Evolutionary conservation across 768 basidiomycete species (phyloP).

Genomic region (Tricholomella constricta): DNA sequence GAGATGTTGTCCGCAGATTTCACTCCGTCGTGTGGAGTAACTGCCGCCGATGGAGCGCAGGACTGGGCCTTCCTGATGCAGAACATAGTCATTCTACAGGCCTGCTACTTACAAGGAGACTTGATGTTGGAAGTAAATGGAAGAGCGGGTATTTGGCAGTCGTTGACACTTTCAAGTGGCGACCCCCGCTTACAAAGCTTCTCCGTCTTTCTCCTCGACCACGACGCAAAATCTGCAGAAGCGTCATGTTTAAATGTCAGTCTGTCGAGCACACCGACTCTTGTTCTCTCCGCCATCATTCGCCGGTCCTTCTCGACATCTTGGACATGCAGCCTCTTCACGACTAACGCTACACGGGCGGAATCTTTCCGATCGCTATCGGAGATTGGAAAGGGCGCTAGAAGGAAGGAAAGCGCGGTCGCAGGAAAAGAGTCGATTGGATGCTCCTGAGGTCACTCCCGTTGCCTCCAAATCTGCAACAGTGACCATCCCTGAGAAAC

Average conservation of each 20-base stretch:
- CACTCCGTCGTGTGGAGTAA: no score
- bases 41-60: no score
- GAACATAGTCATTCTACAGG: no score
- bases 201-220: background rate
- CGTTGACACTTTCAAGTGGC: no score
- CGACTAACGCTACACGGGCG: conserved; percentile 46
- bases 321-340: conserved; percentile 14
- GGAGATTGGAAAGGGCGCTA: conserved; percentile 54
- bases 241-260: conserved; percentile 22
- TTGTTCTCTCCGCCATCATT: background rate
- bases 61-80: no score
- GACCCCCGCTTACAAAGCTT: conserved; percentile 15
- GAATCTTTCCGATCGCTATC: conserved; percentile 60
- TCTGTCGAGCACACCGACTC: conserved; percentile 11
- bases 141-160: no score
- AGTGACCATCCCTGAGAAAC: background rate
- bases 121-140: no score
- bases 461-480: conserved; percentile 3
- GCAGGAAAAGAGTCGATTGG: conserved; percentile 29
- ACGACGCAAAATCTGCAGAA: conserved; percentile 4
- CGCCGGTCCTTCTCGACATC: background rate
- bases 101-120: no score
- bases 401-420: conserved; percentile 43
- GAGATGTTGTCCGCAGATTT: no score
- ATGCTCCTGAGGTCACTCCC: conserved; percentile 3